Evolutionary conservation across 208 protist genomes (phyloP).

Genomic region (Naegleria fowleri): DNA sequence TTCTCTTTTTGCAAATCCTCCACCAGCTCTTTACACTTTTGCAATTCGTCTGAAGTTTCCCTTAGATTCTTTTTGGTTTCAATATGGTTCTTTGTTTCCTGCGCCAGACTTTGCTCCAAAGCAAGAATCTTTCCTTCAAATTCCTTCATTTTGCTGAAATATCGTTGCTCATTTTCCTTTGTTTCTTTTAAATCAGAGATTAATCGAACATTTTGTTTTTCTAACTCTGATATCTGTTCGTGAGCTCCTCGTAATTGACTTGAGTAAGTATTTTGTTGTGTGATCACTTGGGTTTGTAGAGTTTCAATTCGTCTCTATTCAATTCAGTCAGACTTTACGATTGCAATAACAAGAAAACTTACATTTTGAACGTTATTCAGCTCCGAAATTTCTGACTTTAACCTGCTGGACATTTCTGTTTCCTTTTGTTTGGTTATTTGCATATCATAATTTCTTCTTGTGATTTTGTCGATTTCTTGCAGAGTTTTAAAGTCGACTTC

Average conservation of each 20-base stretch:
- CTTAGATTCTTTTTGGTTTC: not conserved
- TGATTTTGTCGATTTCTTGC: not conserved
- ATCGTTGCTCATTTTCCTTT: not conserved
- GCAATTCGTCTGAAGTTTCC: not conserved
- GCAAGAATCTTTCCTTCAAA: not conserved
- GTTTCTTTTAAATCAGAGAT: not conserved
- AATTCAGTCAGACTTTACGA: not conserved
- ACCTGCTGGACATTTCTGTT: not conserved
- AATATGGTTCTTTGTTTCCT: not conserved
- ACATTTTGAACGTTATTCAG: not conserved
- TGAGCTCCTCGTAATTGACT: not conserved
- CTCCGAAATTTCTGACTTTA: not conserved
- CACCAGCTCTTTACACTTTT: not conserved
- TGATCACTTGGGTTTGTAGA: not conserved
- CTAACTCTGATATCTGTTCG: not conserved
- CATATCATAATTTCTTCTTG: not conserved
- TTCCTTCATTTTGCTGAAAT: not conserved
- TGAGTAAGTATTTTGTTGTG: not conserved
- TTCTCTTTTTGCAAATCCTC: not conserved
- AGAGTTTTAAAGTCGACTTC: constrained; percentile 4
- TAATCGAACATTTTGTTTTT: not conserved
- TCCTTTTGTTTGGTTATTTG: constrained; percentile 12
- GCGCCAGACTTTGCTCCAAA: not conserved
- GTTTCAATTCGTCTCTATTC: not conserved
- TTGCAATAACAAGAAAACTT: not conserved